Conservation (phyloP, 495 filamentous ascomycete genomes). For the Tuber umbilicatum region DNA sequence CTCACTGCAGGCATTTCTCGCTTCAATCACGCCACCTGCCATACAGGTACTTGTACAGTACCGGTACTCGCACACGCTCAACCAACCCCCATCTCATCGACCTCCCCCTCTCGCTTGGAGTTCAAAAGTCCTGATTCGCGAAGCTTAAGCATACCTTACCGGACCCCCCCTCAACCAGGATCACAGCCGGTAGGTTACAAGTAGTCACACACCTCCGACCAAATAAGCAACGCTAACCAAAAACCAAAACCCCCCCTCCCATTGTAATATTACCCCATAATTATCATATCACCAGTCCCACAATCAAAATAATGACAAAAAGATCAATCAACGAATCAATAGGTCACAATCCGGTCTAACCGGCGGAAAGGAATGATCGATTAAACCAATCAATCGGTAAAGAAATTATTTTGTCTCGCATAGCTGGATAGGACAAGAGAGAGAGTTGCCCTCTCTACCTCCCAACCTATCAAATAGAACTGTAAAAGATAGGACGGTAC, state of each 20-base stretch:
- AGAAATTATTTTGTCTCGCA: not conserved
- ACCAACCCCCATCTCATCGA: not conserved
- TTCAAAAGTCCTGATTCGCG: not conserved
- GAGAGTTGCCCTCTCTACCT: not conserved
- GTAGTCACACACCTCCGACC: not conserved
- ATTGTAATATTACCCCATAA: not conserved
- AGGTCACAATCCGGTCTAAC: not conserved
- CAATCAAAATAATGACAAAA: not conserved
- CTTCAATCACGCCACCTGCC: not conserved
- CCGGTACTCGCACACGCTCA: not conserved
- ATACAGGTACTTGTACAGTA: not conserved
- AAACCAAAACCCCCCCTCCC: not conserved
- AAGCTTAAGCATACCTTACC: constrained; percentile 1
- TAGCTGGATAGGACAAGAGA: not conserved
- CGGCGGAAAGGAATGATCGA: not conserved
- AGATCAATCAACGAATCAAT: not conserved
- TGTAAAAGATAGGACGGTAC: not conserved
- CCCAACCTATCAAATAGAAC: not conserved
- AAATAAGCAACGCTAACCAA: not conserved
- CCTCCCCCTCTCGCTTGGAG: not conserved
- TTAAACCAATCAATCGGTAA: not conserved
- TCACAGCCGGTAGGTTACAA: not conserved
- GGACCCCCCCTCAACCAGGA: not conserved
- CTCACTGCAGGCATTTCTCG: not conserved
- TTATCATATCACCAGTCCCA: not conserved